Evolutionary conservation across 1,284 basidiomycete genomes (phyloP), one percentile per base, ranked within the genome.

Genomic region (Apiotrichum gracile): DNA sequence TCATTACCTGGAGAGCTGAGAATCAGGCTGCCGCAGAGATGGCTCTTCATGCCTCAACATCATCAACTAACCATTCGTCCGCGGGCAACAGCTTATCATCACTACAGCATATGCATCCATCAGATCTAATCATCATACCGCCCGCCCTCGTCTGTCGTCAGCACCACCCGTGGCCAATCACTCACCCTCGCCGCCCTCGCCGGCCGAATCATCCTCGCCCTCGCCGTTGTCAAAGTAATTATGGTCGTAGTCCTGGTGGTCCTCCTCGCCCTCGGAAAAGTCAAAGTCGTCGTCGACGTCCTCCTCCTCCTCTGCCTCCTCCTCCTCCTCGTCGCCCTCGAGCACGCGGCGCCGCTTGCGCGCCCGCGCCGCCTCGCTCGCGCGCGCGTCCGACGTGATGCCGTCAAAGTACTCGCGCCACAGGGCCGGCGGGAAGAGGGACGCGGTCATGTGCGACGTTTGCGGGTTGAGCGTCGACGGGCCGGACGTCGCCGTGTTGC

Each of bases 201-300:
- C 72, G 6, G 58, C 70, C 17, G 57, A 61, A 48, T 73, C 72
- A 40, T 73, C 73, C 40, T 74, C 73, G 6, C 68, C 71, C 61
- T 73, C 72, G 27, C 73, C 73, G 52, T 74, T 74, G 51, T 76
- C 74, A 58, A 76, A 76, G 63, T 76, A 75, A 37, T 76, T 74
- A 7, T 64, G 63, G 51, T 74, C 74, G 43, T 76, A 76, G 58
- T 76, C 74, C 54, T 70, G 69, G 59, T 75, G 72, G 62, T 75
- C 73, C 26, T 65, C 65, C 25, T 61, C 68, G 41, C 71, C 74
- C 31, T 73, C 72, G 10, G 43, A 45, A 45, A 69, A 73, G 52
- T 74, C 72, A 53, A 70, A 68, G 57, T 74, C 67, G 45, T 63
- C 64, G 38, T 69, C 67, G 10, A 51, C 47, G 12, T 52, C 52